Percentiles rank a stretch among this genome's conserved stretches.
Evolutionary conservation across 192 early-diverging fungal genomes (phyloP).

Genomic region (Backusella macrospora): DNA sequence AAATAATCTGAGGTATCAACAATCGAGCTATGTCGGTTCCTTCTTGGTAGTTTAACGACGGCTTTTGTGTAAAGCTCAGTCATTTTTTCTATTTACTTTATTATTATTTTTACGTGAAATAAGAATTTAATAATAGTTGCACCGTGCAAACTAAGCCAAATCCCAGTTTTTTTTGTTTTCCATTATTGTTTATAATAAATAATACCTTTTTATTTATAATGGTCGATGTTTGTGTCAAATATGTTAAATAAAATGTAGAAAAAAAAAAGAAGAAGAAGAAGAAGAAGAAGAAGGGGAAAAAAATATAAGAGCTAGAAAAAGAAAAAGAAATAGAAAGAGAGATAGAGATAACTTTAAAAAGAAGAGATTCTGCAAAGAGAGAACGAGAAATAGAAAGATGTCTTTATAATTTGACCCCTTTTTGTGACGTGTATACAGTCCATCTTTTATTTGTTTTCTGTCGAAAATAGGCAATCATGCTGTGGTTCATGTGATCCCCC

Average conservation of each 20-base stretch:
- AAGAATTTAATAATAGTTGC: neutral
- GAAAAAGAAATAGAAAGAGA: neutral
- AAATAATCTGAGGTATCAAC: neutral
- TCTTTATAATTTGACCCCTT: neutral
- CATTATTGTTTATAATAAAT: neutral
- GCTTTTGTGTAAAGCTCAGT: slow-evolving; percentile 23
- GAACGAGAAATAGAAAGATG: neutral
- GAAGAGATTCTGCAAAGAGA: slow-evolving; percentile 18
- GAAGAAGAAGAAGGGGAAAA: neutral
- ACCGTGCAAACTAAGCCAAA: neutral
- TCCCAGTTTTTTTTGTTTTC: neutral
- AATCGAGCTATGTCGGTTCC: slow-evolving; percentile 2
- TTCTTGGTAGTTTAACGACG: slow-evolving; percentile 26
- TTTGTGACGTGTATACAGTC: slow-evolving; percentile 3
- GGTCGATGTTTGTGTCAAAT: neutral
- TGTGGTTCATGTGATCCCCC: neutral
- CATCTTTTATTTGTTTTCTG: neutral
- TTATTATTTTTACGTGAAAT: neutral
- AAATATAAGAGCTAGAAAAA: neutral
- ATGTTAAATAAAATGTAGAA: neutral
- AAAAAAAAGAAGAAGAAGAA: neutral
- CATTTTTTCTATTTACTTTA: neutral
- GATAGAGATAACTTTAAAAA: neutral
- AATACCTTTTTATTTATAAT: slow-evolving; percentile 8
- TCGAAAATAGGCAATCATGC: neutral